Percentiles rank a stretch among this genome's conserved stretches.
phyloP scores from a whole-genome alignment of 371 early-diverging fungal species.

The Funneliformis caledonium region DNA sequence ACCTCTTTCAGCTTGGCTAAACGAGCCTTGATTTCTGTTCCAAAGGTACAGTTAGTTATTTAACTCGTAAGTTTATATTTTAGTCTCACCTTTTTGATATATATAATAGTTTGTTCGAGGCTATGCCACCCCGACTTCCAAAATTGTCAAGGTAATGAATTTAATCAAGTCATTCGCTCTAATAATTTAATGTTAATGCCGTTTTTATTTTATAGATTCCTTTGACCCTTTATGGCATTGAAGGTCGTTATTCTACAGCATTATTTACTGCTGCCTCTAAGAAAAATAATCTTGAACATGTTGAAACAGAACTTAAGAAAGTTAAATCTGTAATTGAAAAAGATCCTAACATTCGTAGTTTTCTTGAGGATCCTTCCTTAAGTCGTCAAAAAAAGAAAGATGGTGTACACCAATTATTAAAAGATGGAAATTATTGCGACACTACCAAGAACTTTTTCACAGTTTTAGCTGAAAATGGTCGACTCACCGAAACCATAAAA shows the following conservation, averaged over 20 bases:
- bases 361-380: slow-evolving; percentile 89
- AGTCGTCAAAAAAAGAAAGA: slow-evolving; percentile 78
- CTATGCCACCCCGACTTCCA: slow-evolving; percentile 9
- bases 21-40: background rate
- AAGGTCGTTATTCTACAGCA: slow-evolving; percentile 97
- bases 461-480: slow-evolving; percentile 91
- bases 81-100: background rate
- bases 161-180: background rate
- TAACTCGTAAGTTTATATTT: background rate
- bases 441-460: slow-evolving; percentile 91
- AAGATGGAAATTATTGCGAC: slow-evolving; percentile 73
- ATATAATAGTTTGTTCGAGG: slow-evolving; percentile 1
- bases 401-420: slow-evolving; percentile 68
- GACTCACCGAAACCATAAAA: slow-evolving; percentile 83
- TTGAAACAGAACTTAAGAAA: slow-evolving; percentile 84
- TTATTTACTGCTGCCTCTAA: slow-evolving; percentile 93
- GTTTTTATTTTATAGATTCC: slow-evolving; percentile 65
- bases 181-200: background rate
- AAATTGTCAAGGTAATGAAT: slow-evolving; percentile 11
- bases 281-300: slow-evolving; percentile 78
- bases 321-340: slow-evolving; percentile 71
- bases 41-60: slow-evolving; percentile 27
- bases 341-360: slow-evolving; percentile 72
- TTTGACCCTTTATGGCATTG: slow-evolving; percentile 87
- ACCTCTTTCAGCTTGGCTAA: background rate